Conservation (phyloP, 2,329 filamentous ascomycete genomes). For the Colletotrichum gloeosporioides region DNA sequence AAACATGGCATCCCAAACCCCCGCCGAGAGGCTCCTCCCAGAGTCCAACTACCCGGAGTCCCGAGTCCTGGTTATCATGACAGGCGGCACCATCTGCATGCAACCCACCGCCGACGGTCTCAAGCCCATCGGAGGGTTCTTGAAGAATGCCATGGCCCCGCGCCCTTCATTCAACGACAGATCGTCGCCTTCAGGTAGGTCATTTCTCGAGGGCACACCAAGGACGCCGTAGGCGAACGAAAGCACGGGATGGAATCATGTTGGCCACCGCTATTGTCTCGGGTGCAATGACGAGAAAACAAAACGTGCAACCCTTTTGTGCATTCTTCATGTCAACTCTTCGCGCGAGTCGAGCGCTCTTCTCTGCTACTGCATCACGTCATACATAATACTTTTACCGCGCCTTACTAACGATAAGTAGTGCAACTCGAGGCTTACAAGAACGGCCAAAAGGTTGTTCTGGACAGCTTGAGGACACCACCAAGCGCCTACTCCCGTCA, state of each 20-base stretch:
- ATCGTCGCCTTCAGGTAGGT: slow-evolving; percentile 54
- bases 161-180: slow-evolving; percentile 86
- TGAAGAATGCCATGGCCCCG: slow-evolving; percentile 82
- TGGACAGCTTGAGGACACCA: slow-evolving; percentile 79
- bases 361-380: not conserved
- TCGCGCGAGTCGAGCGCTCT: not conserved
- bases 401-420: slow-evolving; percentile 25
- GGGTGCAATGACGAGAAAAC: not conserved
- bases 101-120: slow-evolving; percentile 80
- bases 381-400: not conserved
- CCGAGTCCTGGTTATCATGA: slow-evolving; percentile 88
- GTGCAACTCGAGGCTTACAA: slow-evolving; percentile 57
- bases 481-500: slow-evolving; percentile 80
- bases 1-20: slow-evolving; percentile 10
- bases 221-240: not conserved
- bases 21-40: slow-evolving; percentile 4
- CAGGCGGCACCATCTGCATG: slow-evolving; percentile 92
- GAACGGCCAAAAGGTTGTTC: slow-evolving; percentile 51
- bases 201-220: not conserved
- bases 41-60: slow-evolving; percentile 66
- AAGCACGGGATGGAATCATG: not conserved
- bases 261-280: not conserved
- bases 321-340: not conserved
- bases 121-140: slow-evolving; percentile 79
- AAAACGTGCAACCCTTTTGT: not conserved